Conservation (phyloP, 2,329 filamentous ascomycete genomes). For the Pseudogymnoascus verrucosus region DNA sequence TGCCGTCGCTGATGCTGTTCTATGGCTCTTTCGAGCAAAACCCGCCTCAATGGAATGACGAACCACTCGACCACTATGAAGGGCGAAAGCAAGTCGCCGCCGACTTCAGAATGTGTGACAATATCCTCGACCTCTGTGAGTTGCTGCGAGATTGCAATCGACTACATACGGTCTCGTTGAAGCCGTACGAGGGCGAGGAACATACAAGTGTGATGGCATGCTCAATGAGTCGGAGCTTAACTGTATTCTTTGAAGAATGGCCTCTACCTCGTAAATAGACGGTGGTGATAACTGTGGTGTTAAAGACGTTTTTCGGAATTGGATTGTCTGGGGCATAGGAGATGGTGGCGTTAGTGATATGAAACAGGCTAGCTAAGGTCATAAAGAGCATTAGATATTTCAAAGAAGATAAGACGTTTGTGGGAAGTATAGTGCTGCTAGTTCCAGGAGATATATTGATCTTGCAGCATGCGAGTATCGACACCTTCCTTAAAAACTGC, state of each 20-base stretch:
- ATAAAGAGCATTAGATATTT: neutral
- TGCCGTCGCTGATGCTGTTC: neutral
- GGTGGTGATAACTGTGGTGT: neutral
- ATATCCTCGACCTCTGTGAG: neutral
- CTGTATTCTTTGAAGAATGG: neutral
- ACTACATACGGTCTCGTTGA: neutral
- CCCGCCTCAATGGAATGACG: neutral
- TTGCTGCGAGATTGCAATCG: slow-evolving; percentile 1
- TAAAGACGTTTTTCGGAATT: neutral
- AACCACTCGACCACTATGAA: neutral
- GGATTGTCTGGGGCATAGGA: neutral
- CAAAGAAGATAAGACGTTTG: neutral
- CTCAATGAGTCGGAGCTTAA: neutral
- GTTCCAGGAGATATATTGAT: neutral
- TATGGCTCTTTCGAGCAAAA: neutral
- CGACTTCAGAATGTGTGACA: slow-evolving; percentile 1
- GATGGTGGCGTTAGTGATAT: neutral
- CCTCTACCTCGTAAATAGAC: neutral
- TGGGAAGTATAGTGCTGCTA: neutral
- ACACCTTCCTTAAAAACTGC: slow-evolving; percentile 10
- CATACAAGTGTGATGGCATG: slow-evolving; percentile 1
- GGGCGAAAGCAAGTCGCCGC: neutral
- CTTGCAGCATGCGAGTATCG: slow-evolving; percentile 6
- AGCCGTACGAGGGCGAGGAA: neutral
- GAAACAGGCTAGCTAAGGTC: neutral